phyloP scores from a whole-genome alignment of 345 rosid species.

The Sonneratia alba region DNA sequence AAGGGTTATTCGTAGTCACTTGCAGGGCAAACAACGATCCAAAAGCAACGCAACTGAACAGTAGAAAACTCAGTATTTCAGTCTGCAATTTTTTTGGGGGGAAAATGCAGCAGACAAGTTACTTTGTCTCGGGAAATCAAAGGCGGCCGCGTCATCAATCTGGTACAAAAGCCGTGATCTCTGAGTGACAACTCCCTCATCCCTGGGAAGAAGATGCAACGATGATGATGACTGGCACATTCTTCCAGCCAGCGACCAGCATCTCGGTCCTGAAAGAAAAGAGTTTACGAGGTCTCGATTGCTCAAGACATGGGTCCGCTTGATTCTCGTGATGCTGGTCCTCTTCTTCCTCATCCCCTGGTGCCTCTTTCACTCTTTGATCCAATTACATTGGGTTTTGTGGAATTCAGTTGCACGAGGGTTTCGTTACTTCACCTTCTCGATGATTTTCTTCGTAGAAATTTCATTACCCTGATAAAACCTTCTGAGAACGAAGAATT shows the following conservation, averaged over 20 bases:
- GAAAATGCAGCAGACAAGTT: background rate
- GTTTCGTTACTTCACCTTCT: too few relatives aligned
- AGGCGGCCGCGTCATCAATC: background rate
- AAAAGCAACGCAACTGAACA: too few relatives aligned
- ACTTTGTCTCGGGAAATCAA: conserved; percentile 8
- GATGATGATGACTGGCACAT: conserved; percentile 2
- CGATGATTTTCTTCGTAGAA: conserved; percentile 16
- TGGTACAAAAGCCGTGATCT: background rate
- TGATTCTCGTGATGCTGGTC: conserved; percentile 35
- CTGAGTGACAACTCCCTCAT: background rate
- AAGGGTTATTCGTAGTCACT: too few relatives aligned
- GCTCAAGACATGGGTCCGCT: conserved; percentile 32
- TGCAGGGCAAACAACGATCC: too few relatives aligned
- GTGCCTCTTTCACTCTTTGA: conserved; percentile 39
- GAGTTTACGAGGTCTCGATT: conserved; percentile 14
- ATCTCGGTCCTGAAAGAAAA: conserved; percentile 14
- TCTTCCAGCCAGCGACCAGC: conserved; percentile 24
- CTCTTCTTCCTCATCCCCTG: conserved; percentile 56
- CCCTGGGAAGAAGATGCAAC: conserved; percentile 15
- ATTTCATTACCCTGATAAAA: background rate
- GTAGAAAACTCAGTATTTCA: too few relatives aligned
- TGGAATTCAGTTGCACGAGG: too few relatives aligned
- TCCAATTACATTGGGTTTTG: too few relatives aligned
- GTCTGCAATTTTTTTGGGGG: background rate
- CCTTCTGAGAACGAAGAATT: background rate